Conservation (phyloP, 352 stramenopile species). For the Phytophthora litchii region DNA sequence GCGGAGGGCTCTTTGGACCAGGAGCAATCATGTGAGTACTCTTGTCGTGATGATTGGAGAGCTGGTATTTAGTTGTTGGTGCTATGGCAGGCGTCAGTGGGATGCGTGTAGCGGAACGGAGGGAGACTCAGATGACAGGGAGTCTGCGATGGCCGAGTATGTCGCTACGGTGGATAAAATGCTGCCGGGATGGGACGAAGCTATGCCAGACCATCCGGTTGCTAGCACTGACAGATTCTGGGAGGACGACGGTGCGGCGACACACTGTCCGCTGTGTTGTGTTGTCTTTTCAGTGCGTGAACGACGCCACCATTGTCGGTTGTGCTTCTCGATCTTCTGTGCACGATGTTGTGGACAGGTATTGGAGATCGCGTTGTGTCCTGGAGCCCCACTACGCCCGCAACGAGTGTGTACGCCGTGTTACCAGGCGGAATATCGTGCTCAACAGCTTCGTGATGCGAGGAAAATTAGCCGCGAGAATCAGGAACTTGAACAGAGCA, state of each 20-base stretch:
- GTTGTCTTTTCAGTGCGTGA: slow-evolving; percentile 43
- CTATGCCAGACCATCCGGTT: slow-evolving; percentile 53
- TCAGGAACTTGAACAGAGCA: slow-evolving; percentile 60
- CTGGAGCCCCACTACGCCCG: slow-evolving; percentile 54
- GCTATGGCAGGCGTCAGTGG: slow-evolving; percentile 58
- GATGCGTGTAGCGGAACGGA: slow-evolving; percentile 54
- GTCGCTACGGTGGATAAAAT: slow-evolving; percentile 62
- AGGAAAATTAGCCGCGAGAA: slow-evolving; percentile 63
- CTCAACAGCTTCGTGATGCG: slow-evolving; percentile 54
- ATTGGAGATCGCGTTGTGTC: slow-evolving; percentile 66
- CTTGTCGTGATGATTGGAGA: neutral
- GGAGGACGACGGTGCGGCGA: slow-evolving; percentile 52
- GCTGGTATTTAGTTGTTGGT: neutral
- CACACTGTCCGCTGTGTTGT: slow-evolving; percentile 56
- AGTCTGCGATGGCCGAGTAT: slow-evolving; percentile 65
- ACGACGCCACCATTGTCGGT: slow-evolving; percentile 73
- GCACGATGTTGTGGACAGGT: slow-evolving; percentile 47
- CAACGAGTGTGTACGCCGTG: slow-evolving; percentile 68
- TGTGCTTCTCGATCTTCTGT: slow-evolving; percentile 81
- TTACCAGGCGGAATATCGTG: slow-evolving; percentile 54
- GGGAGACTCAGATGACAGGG: slow-evolving; percentile 21
- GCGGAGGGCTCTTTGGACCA: slow-evolving; percentile 53
- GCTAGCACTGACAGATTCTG: slow-evolving; percentile 62
- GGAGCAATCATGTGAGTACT: slow-evolving; percentile 65
- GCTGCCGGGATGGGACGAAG: slow-evolving; percentile 66